Conservation (phyloP, 1,139 yeast species). For the Zygosaccharomyces pseudobailii region DNA sequence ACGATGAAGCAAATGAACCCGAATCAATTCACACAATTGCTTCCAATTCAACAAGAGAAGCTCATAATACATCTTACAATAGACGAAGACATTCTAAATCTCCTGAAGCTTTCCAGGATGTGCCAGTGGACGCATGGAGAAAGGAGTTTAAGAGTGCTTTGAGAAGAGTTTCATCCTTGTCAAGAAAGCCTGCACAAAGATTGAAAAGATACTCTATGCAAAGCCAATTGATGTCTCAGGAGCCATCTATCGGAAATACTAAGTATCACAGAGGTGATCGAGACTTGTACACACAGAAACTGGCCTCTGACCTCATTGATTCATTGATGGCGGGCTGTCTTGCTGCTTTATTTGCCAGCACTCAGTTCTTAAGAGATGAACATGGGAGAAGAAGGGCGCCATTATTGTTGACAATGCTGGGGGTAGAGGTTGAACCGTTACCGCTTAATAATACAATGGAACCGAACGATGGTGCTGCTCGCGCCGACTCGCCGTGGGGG, state of each 20-base stretch:
- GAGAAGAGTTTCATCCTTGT: slow-evolving; percentile 24
- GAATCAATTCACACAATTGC: not conserved
- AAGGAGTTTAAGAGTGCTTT: slow-evolving; percentile 31
- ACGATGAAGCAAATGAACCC: not conserved
- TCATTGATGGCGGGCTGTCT: slow-evolving; percentile 73
- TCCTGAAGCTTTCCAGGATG: slow-evolving; percentile 6
- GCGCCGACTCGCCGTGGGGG: not conserved
- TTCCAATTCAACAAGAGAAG: not conserved
- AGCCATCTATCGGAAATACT: not conserved
- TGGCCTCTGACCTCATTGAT: slow-evolving; percentile 62
- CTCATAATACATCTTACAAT: not conserved
- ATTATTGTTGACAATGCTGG: slow-evolving; percentile 64
- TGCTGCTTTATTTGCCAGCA: slow-evolving; percentile 69
- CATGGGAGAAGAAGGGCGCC: slow-evolving; percentile 79
- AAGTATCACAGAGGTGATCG: slow-evolving; percentile 12
- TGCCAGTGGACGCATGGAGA: slow-evolving; percentile 26
- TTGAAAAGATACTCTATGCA: slow-evolving; percentile 3
- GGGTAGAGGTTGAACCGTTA: slow-evolving; percentile 48
- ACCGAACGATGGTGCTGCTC: not conserved
- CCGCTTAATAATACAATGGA: not conserved
- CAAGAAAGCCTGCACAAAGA: slow-evolving; percentile 19
- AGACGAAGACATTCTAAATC: slow-evolving; percentile 6
- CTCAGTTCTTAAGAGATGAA: slow-evolving; percentile 73
- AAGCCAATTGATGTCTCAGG: not conserved
- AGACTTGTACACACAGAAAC: slow-evolving; percentile 33